These are phyloP conservation scores for Malassezia vespertilionis DNA, from an alignment of 1,284 basidiomycete species.

Conservation along the genomic window DNA sequence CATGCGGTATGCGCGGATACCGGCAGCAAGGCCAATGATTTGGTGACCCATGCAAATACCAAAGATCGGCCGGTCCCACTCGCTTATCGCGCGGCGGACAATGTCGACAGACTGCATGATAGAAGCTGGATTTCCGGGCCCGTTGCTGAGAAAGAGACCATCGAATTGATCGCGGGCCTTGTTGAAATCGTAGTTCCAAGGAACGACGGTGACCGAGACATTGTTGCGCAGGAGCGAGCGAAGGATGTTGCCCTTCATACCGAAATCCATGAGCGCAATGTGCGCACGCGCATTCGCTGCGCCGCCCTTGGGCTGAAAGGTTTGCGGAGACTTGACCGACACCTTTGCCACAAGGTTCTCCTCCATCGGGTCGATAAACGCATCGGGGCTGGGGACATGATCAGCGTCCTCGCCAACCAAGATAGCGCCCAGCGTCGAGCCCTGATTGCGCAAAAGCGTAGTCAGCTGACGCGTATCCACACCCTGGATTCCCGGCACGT, in stretches of 20 bases:
- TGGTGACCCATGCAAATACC: conserved; percentile 84
- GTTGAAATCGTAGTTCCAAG: conserved; percentile 97
- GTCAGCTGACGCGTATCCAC: conserved; percentile 97
- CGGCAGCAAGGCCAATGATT: conserved; percentile 90
- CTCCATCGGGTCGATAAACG: conserved; percentile 68
- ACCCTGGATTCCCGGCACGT: conserved; percentile 85
- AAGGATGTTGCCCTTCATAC: conserved; percentile 91
- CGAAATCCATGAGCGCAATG: conserved; percentile 93
- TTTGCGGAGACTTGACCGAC: conserved; percentile 74
- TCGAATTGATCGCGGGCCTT: conserved; percentile 74
- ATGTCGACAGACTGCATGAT: conserved; percentile 76
- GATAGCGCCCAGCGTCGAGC: conserved; percentile 85
- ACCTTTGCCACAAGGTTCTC: conserved; percentile 90
- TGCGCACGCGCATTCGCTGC: conserved; percentile 53
- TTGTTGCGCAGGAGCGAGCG: conserved; percentile 80
- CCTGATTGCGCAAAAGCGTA: conserved; percentile 81
- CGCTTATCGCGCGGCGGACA: conserved; percentile 60
- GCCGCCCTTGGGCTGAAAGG: conserved; percentile 73
- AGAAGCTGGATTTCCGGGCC: conserved; percentile 83
- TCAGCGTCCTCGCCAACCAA: conserved; percentile 67
- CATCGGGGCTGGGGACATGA: conserved; percentile 50
- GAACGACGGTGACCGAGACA: conserved; percentile 84
- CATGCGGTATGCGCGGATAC: conserved; percentile 91
- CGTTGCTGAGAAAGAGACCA: conserved; percentile 91
- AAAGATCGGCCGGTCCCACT: conserved; percentile 88